Percentiles rank a stretch among this genome's conserved stretches.
Evolutionary conservation across 129 eudicot genomes (phyloP).

Genomic region (Flaveria robusta): DNA sequence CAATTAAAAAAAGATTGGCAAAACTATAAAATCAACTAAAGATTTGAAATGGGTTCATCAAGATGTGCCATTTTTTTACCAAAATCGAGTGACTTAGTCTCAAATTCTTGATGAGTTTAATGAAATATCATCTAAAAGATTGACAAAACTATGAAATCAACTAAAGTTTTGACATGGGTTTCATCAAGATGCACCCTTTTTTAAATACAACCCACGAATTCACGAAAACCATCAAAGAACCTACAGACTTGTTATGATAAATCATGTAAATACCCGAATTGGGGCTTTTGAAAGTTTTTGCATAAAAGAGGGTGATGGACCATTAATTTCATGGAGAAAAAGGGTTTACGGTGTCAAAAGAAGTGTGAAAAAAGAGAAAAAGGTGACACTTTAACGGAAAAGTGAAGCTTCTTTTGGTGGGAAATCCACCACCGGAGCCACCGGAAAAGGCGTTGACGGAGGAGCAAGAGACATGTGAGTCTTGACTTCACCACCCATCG

Average conservation of each 20-base stretch:
- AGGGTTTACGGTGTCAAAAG: constrained; percentile 6
- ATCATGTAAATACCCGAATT: background rate
- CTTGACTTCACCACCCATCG: constrained; percentile 38
- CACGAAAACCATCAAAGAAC: background rate
- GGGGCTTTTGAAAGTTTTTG: constrained; percentile 11
- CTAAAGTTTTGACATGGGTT: background rate
- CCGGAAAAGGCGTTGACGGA: constrained; percentile 43
- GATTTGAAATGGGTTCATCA: background rate
- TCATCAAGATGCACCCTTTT: background rate
- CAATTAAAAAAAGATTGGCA: no score
- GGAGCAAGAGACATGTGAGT: constrained; percentile 42
- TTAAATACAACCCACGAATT: background rate
- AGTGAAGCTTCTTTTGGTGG: constrained; percentile 15
- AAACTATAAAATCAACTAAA: background rate
- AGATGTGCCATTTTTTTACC: constrained; percentile 8
- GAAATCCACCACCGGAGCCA: constrained; percentile 36
- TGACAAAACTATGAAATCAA: background rate
- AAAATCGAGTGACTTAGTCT: background rate
- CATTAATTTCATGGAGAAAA: constrained; percentile 14
- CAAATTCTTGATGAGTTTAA: background rate
- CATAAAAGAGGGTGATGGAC: background rate
- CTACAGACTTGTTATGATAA: background rate
- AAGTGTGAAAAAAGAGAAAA: constrained; percentile 20
- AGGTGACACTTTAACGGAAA: constrained; percentile 42
- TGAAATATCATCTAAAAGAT: background rate